These are phyloP conservation scores for Nicotiana paniculata DNA, from an alignment of 257 asterid species.

Conservation along the genomic window DNA sequence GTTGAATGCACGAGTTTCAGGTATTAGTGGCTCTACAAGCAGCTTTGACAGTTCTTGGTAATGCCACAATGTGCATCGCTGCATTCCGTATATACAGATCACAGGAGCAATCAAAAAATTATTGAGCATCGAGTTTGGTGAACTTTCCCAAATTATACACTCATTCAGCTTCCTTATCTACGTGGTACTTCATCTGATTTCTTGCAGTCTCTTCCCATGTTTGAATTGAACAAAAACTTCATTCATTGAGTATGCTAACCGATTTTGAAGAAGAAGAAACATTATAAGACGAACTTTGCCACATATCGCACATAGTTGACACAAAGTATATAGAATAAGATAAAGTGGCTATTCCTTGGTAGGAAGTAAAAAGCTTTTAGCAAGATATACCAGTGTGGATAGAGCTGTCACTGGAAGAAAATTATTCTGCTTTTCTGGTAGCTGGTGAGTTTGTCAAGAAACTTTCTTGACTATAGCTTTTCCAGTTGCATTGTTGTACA, in stretches of 20 bases:
- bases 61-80: slow-evolving; percentile 85
- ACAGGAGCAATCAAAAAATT: slow-evolving; percentile 42
- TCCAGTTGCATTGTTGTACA: slow-evolving; percentile 10
- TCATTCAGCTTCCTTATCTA: neutral
- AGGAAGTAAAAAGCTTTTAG: slow-evolving; percentile 7
- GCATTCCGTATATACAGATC: slow-evolving; percentile 78
- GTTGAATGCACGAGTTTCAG: slow-evolving; percentile 27
- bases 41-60: slow-evolving; percentile 87
- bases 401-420: neutral
- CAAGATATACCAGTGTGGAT: neutral
- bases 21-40: slow-evolving; percentile 91
- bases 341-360: slow-evolving; percentile 1
- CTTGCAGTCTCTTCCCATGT: neutral
- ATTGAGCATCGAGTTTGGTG: slow-evolving; percentile 12
- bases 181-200: neutral
- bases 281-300: neutral
- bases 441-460: slow-evolving; percentile 34
- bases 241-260: neutral
- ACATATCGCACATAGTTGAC: neutral
- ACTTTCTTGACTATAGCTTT: slow-evolving; percentile 24
- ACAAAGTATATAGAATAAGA: neutral
- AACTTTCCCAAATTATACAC: neutral
- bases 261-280: neutral
- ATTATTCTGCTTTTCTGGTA: slow-evolving; percentile 1
- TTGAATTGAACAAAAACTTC: neutral